Evolutionary conservation across 148 eudicot species (phyloP).

Genomic region (Rhododendron kiyosumense): DNA sequence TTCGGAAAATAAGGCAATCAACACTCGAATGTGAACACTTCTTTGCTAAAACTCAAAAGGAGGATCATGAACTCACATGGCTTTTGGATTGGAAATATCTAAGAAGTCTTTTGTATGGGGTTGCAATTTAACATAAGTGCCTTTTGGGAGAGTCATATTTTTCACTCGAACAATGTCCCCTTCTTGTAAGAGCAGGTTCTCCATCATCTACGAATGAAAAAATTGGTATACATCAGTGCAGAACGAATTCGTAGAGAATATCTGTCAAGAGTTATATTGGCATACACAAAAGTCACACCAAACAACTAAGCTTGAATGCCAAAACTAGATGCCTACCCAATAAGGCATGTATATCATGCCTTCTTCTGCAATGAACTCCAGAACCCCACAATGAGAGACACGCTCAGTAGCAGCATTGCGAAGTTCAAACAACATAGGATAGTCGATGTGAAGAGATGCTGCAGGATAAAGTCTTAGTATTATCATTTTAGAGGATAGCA

Average conservation of each 20-base stretch:
- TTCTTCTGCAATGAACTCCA: conserved; percentile 98
- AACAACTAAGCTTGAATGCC: background rate
- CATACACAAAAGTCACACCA: background rate
- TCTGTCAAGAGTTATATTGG: background rate
- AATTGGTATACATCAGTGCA: background rate
- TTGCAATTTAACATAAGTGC: conserved; percentile 85
- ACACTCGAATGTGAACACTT: background rate
- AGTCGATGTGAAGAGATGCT: conserved; percentile 91
- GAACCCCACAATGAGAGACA: conserved; percentile 87
- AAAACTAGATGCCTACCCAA: conserved; percentile 50
- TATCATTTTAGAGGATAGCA: background rate
- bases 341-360: conserved; percentile 98
- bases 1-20: background rate
- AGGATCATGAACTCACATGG: conserved; percentile 60
- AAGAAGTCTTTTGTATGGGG: conserved; percentile 91
- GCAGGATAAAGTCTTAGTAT: conserved; percentile 13
- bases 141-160: conserved; percentile 85
- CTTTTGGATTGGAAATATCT: conserved; percentile 96
- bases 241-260: background rate
- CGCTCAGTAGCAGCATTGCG: conserved; percentile 64
- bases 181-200: conserved; percentile 88
- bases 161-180: conserved; percentile 81
- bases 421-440: conserved; percentile 89
- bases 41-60: background rate
- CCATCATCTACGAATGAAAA: conserved; percentile 69